Conservation (phyloP, 2,329 filamentous ascomycete genomes). For the Penicillium verrucosum region DNA sequence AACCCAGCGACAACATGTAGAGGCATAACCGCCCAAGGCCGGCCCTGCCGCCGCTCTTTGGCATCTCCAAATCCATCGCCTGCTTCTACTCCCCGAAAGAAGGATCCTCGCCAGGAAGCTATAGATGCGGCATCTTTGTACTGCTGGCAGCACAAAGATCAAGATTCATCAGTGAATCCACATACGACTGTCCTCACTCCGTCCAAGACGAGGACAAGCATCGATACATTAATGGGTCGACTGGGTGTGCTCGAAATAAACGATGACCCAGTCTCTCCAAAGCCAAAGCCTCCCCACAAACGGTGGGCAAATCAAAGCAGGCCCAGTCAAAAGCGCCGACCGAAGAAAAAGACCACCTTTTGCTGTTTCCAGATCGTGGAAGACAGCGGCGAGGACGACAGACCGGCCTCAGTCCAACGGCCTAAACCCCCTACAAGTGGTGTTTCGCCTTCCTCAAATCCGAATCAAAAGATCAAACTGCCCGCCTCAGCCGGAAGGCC, state of each 20-base stretch:
- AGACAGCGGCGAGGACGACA: slow-evolving; percentile 27
- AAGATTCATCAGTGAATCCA: slow-evolving; percentile 51
- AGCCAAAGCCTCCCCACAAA: slow-evolving; percentile 6
- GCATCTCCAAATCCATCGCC: slow-evolving; percentile 43
- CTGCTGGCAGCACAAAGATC: slow-evolving; percentile 95
- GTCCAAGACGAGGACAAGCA: slow-evolving; percentile 67
- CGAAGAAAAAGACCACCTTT: slow-evolving; percentile 22
- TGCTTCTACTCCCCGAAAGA: slow-evolving; percentile 25
- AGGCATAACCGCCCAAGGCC: slow-evolving; percentile 78
- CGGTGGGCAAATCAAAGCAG: slow-evolving; percentile 9
- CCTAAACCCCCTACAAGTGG: slow-evolving; percentile 9
- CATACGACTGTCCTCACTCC: slow-evolving; percentile 30
- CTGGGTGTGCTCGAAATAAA: slow-evolving; percentile 71
- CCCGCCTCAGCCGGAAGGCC: slow-evolving; percentile 6
- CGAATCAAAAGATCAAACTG: background rate
- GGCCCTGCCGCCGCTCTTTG: slow-evolving; percentile 74
- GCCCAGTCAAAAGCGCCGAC: slow-evolving; percentile 15
- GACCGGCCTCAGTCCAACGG: slow-evolving; percentile 22
- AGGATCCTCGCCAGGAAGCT: slow-evolving; percentile 20
- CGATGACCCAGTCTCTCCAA: slow-evolving; percentile 13
- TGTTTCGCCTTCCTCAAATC: slow-evolving; percentile 5
- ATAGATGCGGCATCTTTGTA: slow-evolving; percentile 53
- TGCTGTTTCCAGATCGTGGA: slow-evolving; percentile 36
- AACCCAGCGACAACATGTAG: slow-evolving; percentile 80
- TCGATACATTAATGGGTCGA: slow-evolving; percentile 81